Evolutionary conservation across 2,329 filamentous ascomycete genomes (phyloP), one percentile per base, ranked within the genome.

Genomic region (Myriosclerotinia scirpicola): DNA sequence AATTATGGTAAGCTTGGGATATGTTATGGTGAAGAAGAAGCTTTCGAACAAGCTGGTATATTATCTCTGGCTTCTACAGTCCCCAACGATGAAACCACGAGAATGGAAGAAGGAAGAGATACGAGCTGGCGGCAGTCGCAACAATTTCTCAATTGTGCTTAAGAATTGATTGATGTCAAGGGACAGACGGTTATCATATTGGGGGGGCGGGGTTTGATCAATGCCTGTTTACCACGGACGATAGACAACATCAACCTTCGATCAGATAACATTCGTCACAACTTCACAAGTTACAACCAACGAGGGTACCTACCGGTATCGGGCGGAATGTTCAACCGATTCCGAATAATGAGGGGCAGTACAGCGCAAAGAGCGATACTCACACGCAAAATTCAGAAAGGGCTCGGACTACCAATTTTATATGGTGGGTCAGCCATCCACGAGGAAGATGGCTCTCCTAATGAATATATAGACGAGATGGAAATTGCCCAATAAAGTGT

Each of bases 101-200:
- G 72, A 70, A 60, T 75, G 75, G 15, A 82, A 82, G 68, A 98
- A 98, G 79, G 84, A 85, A 69, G 90, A 95, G 76, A 77, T 97
- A 52, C 89, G 91, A 69, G 84, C 91, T 30, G 93, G 93, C 14
- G 81, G 82, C 64, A 85, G 82, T 34, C 87, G 93, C 76, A 99
- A 99, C 79, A 98, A 99, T 75, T 99, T 98, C 77, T 87, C 90
- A 17, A 88, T 98, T 72, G 84, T 92, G 20, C 77, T 97, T 68
- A 81, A 79, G 15, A 40, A 54, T 54, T 63, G 50, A 63, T 40
- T 15, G 20, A 34, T 12, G 48, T 20, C 20, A 6, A 36, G 22
- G 22, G 36, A 8, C 22, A 50, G 58, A 22, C 20, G 12, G 42
- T 22, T 30, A 48, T 48, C 44, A 26, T 26, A 48, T 34, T 12